Percentiles rank a stretch among this genome's conserved stretches.
Evolutionary conservation across 306 rosid species (phyloP).

Genomic region (Hippophae rhamnoides): DNA sequence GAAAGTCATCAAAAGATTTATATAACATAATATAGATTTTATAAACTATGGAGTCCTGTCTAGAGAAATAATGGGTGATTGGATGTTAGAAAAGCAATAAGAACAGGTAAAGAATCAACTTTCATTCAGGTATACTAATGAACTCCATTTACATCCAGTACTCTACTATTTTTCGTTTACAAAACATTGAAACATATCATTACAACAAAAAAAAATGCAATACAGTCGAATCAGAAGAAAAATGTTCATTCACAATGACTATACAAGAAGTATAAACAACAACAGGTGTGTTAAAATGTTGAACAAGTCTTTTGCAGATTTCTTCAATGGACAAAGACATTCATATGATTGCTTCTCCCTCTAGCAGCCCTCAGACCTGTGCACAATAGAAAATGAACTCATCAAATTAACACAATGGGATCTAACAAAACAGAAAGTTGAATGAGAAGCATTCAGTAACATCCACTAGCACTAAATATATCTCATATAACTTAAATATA

Average conservation of each 20-base stretch:
- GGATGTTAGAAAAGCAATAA: conserved; percentile 10
- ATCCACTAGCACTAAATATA: conserved; percentile 4
- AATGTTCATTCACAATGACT: conserved; percentile 28
- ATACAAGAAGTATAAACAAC: conserved; percentile 20
- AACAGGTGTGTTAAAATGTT: conserved; percentile 16
- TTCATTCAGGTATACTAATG: background rate
- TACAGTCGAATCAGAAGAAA: conserved; percentile 13
- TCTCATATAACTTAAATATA: no score
- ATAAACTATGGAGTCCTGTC: conserved; percentile 11
- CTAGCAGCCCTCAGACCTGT: conserved; percentile 72
- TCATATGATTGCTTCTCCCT: conserved; percentile 67
- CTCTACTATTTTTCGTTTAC: background rate
- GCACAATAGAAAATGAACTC: conserved; percentile 56
- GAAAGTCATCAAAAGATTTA: conserved; percentile 37
- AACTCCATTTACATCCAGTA: background rate
- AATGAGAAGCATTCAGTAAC: conserved; percentile 3
- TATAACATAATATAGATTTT: conserved; percentile 11
- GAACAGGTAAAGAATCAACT: conserved; percentile 9
- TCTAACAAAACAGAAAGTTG: conserved; percentile 17
- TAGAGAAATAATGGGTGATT: conserved; percentile 1
- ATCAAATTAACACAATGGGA: conserved; percentile 68
- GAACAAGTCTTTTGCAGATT: conserved; percentile 36
- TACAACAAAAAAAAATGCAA: conserved; percentile 18
- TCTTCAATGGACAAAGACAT: conserved; percentile 79
- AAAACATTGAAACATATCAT: conserved; percentile 4